Percentiles rank a stretch among this genome's conserved stretches.
These are phyloP conservation scores for Sporothrix variecibatus DNA, from an alignment of 2,329 filamentous ascomycete species.

Conservation along the genomic window DNA sequence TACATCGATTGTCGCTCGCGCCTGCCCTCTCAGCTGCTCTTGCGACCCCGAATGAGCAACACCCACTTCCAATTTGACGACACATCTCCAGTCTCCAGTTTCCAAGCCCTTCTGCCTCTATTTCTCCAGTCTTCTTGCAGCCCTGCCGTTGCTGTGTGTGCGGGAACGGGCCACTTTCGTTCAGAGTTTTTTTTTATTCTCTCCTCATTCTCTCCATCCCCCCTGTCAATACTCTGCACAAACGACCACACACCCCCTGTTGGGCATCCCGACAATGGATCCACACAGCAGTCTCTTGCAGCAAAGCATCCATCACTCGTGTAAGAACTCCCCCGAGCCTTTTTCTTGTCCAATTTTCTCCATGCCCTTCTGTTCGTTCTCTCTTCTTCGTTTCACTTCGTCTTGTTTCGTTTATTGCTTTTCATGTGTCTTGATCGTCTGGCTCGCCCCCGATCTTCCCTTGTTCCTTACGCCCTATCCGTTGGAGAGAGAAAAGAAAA, in stretches of 20 bases:
- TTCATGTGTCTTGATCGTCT: background rate
- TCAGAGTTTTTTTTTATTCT: constrained; percentile 7
- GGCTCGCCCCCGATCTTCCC: background rate
- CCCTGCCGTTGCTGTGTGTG: constrained; percentile 7
- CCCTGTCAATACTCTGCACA: background rate
- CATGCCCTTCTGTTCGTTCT: background rate
- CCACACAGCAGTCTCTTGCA: constrained; percentile 24
- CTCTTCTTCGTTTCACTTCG: background rate
- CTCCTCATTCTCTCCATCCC: background rate
- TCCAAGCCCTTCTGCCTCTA: background rate
- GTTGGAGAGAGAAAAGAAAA: background rate
- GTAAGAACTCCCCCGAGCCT: constrained; percentile 18
- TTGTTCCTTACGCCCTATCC: background rate
- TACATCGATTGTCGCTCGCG: background rate
- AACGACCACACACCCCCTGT: background rate
- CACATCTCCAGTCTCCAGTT: background rate
- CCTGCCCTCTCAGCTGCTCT: background rate
- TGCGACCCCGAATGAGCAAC: background rate
- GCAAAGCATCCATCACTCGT: constrained; percentile 25
- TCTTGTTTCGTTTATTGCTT: background rate
- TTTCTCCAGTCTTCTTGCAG: background rate
- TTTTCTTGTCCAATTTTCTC: background rate
- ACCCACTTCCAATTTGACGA: background rate
- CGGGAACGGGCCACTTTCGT: background rate
- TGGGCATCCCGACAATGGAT: constrained; percentile 25